Evolutionary conservation across 306 rosid species (phyloP), one percentile per base, ranked within the genome.

Genomic region (Quercus alba): DNA sequence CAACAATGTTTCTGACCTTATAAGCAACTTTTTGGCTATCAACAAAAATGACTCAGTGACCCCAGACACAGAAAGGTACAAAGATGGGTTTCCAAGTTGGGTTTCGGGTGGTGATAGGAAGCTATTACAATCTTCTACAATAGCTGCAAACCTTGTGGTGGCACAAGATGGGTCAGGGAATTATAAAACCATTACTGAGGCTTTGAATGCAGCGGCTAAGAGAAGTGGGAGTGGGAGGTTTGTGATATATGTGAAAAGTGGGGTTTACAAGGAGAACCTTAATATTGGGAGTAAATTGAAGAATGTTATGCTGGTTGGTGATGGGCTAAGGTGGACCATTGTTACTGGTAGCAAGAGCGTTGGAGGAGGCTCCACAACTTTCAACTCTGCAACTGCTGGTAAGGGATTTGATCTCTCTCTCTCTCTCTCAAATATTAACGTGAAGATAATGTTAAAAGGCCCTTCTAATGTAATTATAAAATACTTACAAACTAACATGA

Each of bases 131-230:
- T 30, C 84, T 11, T 62, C 92, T 5, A 30, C 83, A 1, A 61
- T 58, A 0, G 30, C 33, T 1, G 83, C 81, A 2, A 72, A 90
- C 61, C 68, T 88, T 21, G 94, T 86, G 64, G 94, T 90, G 77
- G 94, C 90, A 1, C 80, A 83, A 79, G 94, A 90, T 46, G 90
- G 94, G 10, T 86, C 92, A 1, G 92, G 92, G 13, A 14, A 85
- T 66, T 71, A 64, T 44, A 67, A 6, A 81, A 84, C 89, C 0
- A 82, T 90, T 2, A 33, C 63, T 23, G 94, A 69, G 2, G 92
- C 90, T 19, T 63, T 90, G 82, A 82, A 75, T 12, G 89, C 80
- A 9, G 89, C 83, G 26, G 77, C 58, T 5, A 66, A 81, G 58
- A 81, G 82, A 74, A 81, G 78, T n/a, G 82, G 72, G 58, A 80